Percentiles rank a stretch among this genome's conserved stretches.
phyloP scores from a whole-genome alignment of 169 alveolate species.

The Eimeria praecox region DNA sequence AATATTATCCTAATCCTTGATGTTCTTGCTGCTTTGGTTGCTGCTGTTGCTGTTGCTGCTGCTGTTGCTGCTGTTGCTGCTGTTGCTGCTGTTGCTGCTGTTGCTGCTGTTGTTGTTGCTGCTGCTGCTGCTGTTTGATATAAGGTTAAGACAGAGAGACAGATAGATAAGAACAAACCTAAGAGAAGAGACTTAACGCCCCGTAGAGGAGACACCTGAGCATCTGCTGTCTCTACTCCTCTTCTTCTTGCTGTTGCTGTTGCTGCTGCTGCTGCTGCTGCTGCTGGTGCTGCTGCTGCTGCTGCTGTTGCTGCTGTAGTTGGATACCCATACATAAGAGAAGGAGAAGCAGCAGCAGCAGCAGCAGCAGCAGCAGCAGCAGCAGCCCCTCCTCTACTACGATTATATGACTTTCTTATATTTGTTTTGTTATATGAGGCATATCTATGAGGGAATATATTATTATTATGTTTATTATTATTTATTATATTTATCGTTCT shows the following conservation, averaged over 20 bases:
- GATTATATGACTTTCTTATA: too few relatives aligned
- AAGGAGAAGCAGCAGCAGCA: neutral
- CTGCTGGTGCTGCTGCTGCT: neutral
- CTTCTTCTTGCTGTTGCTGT: neutral
- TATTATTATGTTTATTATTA: too few relatives aligned
- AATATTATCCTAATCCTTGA: neutral
- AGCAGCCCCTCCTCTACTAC: too few relatives aligned
- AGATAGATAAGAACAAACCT: too few relatives aligned
- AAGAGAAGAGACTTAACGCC: too few relatives aligned
- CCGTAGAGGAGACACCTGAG: too few relatives aligned
- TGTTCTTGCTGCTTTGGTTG: neutral
- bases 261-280: neutral
- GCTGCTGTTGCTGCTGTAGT: neutral
- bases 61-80: slow-evolving; percentile 15
- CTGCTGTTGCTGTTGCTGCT: slow-evolving; percentile 12
- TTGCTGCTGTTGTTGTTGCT: neutral
- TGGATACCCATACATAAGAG: neutral
- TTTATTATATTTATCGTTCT: too few relatives aligned
- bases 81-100: neutral
- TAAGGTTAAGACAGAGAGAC: too few relatives aligned
- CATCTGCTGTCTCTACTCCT: too few relatives aligned
- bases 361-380: neutral
- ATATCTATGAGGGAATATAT: neutral
- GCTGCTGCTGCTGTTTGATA: too few relatives aligned
- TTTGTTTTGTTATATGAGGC: too few relatives aligned